Conservation (phyloP, 768 basidiomycete genomes). For the Tulasnella sp. region DNA sequence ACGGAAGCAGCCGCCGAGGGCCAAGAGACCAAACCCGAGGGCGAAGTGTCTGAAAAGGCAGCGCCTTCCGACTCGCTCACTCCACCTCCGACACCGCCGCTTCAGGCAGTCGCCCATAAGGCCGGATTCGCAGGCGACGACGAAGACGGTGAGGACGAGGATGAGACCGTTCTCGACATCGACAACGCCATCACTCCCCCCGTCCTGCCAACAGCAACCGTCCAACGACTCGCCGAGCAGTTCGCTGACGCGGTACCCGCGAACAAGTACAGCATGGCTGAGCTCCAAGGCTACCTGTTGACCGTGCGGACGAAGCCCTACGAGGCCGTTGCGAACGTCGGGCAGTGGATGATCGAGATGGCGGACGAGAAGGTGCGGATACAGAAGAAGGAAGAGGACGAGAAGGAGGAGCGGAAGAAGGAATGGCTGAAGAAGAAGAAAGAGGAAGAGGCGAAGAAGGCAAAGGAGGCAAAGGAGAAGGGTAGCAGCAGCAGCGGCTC, state of each 20-base stretch:
- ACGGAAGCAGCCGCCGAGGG: neutral
- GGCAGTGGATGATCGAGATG: constrained; percentile 45
- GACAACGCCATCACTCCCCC: constrained; percentile 18
- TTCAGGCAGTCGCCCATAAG: neutral
- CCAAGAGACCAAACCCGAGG: neutral
- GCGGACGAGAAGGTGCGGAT: constrained; percentile 38
- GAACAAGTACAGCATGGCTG: constrained; percentile 53
- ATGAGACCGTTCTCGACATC: constrained; percentile 14
- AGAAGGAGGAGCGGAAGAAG: constrained; percentile 20
- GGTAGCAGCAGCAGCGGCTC: constrained; percentile 26
- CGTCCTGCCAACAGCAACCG: neutral
- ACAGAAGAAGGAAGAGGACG: constrained; percentile 31
- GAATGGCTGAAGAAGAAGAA: neutral
- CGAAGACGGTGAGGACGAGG: neutral
- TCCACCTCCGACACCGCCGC: constrained; percentile 11
- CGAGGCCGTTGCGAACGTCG: constrained; percentile 32
- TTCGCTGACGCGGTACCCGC: constrained; percentile 47
- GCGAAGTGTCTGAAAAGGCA: neutral
- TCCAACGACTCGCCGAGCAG: constrained; percentile 37
- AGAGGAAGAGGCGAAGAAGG: constrained; percentile 17
- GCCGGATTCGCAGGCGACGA: neutral
- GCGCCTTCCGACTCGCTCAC: neutral
- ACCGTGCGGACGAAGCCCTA: constrained; percentile 35
- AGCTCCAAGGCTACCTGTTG: constrained; percentile 59
- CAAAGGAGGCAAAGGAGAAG: constrained; percentile 34